phyloP scores from a whole-genome alignment of 345 rosid genomes.

The Pistacia integerrima region DNA sequence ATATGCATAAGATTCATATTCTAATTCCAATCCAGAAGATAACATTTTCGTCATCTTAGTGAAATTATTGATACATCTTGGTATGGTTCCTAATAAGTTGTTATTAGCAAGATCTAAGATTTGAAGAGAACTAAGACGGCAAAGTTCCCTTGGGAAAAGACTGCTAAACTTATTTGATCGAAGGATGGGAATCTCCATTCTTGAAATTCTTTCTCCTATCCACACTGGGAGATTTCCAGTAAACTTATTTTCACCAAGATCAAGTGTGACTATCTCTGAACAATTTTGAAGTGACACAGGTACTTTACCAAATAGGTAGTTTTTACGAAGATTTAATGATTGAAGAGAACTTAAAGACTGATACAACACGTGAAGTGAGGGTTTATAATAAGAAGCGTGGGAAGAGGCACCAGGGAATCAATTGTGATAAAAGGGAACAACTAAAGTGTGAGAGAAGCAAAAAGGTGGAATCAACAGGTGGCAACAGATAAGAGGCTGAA shows the following conservation, averaged over 20 bases:
- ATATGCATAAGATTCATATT: too few species aligned
- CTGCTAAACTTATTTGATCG: slow-evolving; percentile 17
- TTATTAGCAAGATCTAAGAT: background rate
- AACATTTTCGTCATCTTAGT: background rate
- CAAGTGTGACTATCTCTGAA: background rate
- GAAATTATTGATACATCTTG: background rate
- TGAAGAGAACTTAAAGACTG: background rate
- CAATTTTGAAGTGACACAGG: background rate
- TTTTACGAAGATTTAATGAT: background rate
- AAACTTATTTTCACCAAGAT: background rate
- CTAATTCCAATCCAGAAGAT: background rate
- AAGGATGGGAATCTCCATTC: background rate
- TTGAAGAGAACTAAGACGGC: background rate
- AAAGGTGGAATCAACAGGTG: too few species aligned
- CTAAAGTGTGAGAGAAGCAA: too few species aligned
- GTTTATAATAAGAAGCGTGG: too few species aligned
- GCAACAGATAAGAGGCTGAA: too few species aligned
- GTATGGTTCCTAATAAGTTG: background rate
- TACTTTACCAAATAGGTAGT: background rate
- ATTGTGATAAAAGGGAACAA: too few species aligned
- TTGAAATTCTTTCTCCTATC: slow-evolving; percentile 1
- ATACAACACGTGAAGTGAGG: too few species aligned
- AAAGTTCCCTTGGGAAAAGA: background rate
- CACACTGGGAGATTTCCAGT: background rate
- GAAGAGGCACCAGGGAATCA: too few species aligned